Percentiles rank a stretch among this genome's conserved stretches.
Conservation (phyloP, 2,329 filamentous ascomycete genomes). For the Furcasterigmium sp. region DNA sequence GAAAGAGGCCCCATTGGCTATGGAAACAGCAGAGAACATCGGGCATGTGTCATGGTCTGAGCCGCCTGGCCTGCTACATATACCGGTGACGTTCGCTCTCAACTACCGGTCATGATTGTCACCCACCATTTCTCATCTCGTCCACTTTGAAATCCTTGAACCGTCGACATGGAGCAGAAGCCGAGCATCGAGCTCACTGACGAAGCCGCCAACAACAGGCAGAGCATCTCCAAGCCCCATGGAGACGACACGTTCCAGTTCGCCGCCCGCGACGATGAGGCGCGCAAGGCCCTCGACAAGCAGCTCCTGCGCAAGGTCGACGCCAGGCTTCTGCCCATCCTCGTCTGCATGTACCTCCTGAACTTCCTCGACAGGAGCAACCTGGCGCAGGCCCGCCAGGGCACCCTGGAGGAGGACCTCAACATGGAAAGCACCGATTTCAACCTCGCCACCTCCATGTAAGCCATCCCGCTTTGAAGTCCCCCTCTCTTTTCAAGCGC, state of each 20-base stretch:
- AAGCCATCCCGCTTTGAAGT: slow-evolving; percentile 16
- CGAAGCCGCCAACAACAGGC: neutral
- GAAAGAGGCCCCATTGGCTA: neutral
- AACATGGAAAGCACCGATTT: slow-evolving; percentile 51
- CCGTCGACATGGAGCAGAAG: neutral
- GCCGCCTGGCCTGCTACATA: neutral
- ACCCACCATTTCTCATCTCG: neutral
- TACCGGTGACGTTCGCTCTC: neutral
- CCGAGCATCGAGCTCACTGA: neutral
- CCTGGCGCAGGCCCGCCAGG: slow-evolving; percentile 48
- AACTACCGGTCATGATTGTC: neutral
- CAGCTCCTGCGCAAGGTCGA: slow-evolving; percentile 45
- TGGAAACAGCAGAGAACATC: neutral
- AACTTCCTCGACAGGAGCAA: slow-evolving; percentile 51
- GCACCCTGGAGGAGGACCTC: slow-evolving; percentile 46
- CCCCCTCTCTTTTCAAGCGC: no score
- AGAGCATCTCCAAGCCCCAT: neutral
- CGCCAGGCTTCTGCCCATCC: slow-evolving; percentile 41
- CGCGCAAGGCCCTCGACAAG: slow-evolving; percentile 5
- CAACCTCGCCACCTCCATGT: slow-evolving; percentile 47
- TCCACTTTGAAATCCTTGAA: neutral
- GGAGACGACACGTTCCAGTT: neutral
- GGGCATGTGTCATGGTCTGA: neutral
- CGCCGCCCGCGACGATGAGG: neutral
- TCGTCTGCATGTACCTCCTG: slow-evolving; percentile 51